A percentile compares a stretch with the other conserved stretches of the same genome.
Conservation (phyloP, 2,329 filamentous ascomycete species). For the Claviceps humidiphila region DNA sequence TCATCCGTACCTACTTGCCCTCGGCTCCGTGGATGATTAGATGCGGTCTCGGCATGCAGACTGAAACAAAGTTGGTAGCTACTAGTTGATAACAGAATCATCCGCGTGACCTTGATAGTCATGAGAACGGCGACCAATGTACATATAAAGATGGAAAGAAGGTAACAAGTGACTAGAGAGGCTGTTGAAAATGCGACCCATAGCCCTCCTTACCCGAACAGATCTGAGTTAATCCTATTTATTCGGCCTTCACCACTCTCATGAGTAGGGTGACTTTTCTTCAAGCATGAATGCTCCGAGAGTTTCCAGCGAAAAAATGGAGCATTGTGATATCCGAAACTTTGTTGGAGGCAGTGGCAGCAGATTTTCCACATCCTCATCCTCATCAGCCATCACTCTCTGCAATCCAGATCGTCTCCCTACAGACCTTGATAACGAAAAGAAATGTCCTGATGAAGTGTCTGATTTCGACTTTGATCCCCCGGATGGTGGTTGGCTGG, state of each 20-base stretch:
- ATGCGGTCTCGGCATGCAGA: not conserved
- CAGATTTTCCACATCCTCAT: not conserved
- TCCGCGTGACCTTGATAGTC: not conserved
- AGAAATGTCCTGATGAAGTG: not conserved
- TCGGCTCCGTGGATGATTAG: not conserved
- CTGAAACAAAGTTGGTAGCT: not conserved
- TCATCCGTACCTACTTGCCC: not conserved
- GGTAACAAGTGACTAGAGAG: not conserved
- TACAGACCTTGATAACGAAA: not conserved
- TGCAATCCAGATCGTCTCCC: not conserved
- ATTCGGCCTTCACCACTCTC: not conserved
- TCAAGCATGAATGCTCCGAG: not conserved
- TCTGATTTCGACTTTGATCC: constrained; percentile 4
- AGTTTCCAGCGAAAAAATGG: not conserved
- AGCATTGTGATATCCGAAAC: not conserved
- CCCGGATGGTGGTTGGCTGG: constrained; percentile 32
- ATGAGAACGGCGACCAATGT: not conserved
- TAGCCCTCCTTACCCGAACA: not conserved
- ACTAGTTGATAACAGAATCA: not conserved
- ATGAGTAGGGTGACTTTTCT: not conserved
- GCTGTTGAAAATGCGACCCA: not conserved
- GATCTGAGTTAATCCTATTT: not conserved
- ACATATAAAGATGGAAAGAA: not conserved
- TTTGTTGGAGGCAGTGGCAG: not conserved
- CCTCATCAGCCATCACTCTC: not conserved